These are phyloP conservation scores for Calvatia gigantea DNA, from an alignment of 768 basidiomycete species.

Conservation along the genomic window DNA sequence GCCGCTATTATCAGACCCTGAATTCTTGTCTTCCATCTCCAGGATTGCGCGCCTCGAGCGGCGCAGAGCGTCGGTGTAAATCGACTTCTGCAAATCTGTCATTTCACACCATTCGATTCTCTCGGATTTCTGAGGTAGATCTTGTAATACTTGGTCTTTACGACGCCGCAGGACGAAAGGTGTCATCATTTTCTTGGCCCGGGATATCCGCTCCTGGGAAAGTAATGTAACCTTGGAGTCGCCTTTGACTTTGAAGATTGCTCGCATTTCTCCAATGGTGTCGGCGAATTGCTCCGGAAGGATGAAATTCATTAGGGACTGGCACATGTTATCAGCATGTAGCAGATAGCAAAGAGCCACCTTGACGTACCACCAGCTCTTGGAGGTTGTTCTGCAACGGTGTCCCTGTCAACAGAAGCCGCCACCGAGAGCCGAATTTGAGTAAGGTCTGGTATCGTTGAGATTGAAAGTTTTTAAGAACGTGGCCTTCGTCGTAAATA, in stretches of 20 bases:
- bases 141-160: constrained; percentile 94
- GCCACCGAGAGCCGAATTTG: constrained; percentile 84
- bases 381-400: constrained; percentile 92
- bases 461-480: constrained; percentile 97
- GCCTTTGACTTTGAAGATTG: constrained; percentile 97
- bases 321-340: constrained; percentile 7
- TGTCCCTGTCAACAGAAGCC: constrained; percentile 91
- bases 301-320: constrained; percentile 99
- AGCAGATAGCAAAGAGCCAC: not conserved
- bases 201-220: constrained; percentile 87
- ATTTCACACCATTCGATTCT: constrained; percentile 95
- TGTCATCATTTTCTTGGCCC: constrained; percentile 99
- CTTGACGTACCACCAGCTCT: constrained; percentile 72
- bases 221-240: constrained; percentile 85
- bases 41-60: constrained; percentile 80
- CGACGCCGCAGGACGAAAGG: constrained; percentile 96
- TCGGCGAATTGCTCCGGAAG: constrained; percentile 85
- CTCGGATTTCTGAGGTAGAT: constrained; percentile 90
- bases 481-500: constrained; percentile 96
- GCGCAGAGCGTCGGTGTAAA: constrained; percentile 84
- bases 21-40: constrained; percentile 31
- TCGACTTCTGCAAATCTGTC: constrained; percentile 75
- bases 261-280: constrained; percentile 74
- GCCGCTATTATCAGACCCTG: constrained; percentile 22
- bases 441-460: constrained; percentile 90